phyloP scores from a whole-genome alignment of 2,329 filamentous ascomycete genomes.

The Aquanectria penicillioides region DNA sequence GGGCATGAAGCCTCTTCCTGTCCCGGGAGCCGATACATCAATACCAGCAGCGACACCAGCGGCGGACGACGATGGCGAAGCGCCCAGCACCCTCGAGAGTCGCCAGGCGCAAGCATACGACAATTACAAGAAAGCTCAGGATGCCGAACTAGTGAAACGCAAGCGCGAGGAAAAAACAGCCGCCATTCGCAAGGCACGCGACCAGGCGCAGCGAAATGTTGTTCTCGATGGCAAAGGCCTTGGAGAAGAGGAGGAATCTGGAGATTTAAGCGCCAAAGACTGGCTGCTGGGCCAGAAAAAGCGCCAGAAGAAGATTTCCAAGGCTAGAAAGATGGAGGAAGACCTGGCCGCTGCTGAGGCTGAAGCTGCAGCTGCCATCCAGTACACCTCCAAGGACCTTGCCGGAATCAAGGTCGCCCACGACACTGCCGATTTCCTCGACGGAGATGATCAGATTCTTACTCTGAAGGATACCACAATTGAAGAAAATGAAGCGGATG shows the following conservation, averaged over 20 bases:
- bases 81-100: conserved; percentile 84
- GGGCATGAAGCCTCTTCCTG: conserved; percentile 89
- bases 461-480: conserved; percentile 95
- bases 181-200: conserved; percentile 86
- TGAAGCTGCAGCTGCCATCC: conserved; percentile 66
- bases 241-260: conserved; percentile 75
- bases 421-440: conserved; percentile 82
- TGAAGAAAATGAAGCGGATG: conserved; percentile 83
- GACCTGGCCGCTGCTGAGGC: conserved; percentile 82
- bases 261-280: conserved; percentile 78
- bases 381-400: conserved; percentile 87
- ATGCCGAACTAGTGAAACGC: conserved; percentile 80
- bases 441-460: conserved; percentile 86
- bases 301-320: conserved; percentile 89
- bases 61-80: conserved; percentile 71
- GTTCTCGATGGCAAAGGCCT: conserved; percentile 85
- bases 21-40: conserved; percentile 69
- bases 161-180: conserved; percentile 83
- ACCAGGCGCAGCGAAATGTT: conserved; percentile 79
- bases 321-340: conserved; percentile 75
- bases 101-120: conserved; percentile 78
- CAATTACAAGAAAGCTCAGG: conserved; percentile 73
- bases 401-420: conserved; percentile 93
- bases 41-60: conserved; percentile 58
- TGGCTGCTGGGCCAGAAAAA: conserved; percentile 95